phyloP scores from a whole-genome alignment of 2,329 filamentous ascomycete genomes.

The Mycosphaerella sp. region DNA sequence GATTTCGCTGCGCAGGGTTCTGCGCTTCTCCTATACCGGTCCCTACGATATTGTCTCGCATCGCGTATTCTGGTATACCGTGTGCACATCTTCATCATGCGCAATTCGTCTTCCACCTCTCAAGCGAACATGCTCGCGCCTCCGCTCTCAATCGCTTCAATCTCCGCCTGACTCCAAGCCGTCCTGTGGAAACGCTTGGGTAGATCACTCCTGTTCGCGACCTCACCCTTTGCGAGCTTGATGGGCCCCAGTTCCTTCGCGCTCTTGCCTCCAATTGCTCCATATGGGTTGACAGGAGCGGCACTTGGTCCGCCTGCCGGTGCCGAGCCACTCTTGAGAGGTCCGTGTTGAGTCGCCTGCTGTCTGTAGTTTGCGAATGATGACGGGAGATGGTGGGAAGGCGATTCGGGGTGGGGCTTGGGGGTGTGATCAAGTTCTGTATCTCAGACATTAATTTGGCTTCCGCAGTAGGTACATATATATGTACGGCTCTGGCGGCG shows the following conservation, averaged over 20 bases:
- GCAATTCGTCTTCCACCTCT: not conserved
- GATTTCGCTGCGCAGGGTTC: no score
- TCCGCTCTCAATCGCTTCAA: slow-evolving; percentile 91
- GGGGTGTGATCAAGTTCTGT: slow-evolving; percentile 69
- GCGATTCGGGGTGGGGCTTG: slow-evolving; percentile 65
- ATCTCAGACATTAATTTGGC: not conserved
- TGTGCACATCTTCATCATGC: no score
- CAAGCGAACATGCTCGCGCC: slow-evolving; percentile 55
- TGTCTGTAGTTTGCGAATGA: slow-evolving; percentile 72
- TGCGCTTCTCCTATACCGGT: no score
- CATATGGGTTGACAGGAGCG: slow-evolving; percentile 27
- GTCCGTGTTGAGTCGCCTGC: slow-evolving; percentile 71
- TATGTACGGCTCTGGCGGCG: not conserved
- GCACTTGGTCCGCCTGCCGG: slow-evolving; percentile 11
- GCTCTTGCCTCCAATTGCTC: slow-evolving; percentile 52
- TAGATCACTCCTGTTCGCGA: slow-evolving; percentile 84
- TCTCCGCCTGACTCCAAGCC: slow-evolving; percentile 72
- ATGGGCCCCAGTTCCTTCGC: slow-evolving; percentile 69
- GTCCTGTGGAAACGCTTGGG: slow-evolving; percentile 73
- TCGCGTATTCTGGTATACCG: no score
- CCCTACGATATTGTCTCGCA: no score
- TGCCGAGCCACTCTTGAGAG: slow-evolving; percentile 43
- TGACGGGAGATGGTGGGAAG: slow-evolving; percentile 57
- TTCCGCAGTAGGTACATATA: not conserved
- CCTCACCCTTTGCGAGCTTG: slow-evolving; percentile 63